Evolutionary conservation across 768 basidiomycete genomes (phyloP), one percentile per base, ranked within the genome.

Genomic region (Panus rudis): DNA sequence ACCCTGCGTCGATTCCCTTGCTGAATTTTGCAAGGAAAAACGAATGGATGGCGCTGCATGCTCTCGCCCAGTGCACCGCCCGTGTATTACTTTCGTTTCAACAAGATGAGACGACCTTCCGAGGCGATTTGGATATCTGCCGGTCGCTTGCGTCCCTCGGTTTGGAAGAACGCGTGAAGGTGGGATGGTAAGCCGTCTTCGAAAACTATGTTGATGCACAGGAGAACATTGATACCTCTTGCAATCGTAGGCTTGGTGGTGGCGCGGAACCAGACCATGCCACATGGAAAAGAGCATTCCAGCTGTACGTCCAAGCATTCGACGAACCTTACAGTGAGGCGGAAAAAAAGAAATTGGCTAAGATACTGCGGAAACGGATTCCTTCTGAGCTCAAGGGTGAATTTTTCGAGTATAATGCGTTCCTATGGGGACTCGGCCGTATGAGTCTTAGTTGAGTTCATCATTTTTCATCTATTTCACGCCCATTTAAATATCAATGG

Each of bases 11-110:
- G 4, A 60, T 67, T 3, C 72, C 78, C 0, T 71, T 92, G 3
- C 51, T 89, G 13, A 66, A 67, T 33, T 81, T 78, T 51, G 79
- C 78, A 11, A 68, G 77, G 40, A 63, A 71, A n/a, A 62, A 69
- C 8, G 62, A 78, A 41, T 89, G 86, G 82, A 76, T 88, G 72
- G 81, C 78, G 4, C 61, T 92, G 13, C 81, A 88, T 52, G 87
- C 87, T 1, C 70, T 87, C 23, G 65, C 76, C 1, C 79, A 81
- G 41, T 78, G 76, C 49, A 76, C 85, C 0, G 79, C 80, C 33
- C 66, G 76, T 17, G 60, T 89, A 12, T 60, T 90, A 24, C 65
- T 82, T 16, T 69, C 78, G 0, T 64, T 67, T 30, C 77, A 75
- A 30, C 59, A 67, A 25, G 74, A 75, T 17, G 68, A 67, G 16